phyloP scores from a whole-genome alignment of 768 basidiomycete genomes.

The Suillus paluster region DNA sequence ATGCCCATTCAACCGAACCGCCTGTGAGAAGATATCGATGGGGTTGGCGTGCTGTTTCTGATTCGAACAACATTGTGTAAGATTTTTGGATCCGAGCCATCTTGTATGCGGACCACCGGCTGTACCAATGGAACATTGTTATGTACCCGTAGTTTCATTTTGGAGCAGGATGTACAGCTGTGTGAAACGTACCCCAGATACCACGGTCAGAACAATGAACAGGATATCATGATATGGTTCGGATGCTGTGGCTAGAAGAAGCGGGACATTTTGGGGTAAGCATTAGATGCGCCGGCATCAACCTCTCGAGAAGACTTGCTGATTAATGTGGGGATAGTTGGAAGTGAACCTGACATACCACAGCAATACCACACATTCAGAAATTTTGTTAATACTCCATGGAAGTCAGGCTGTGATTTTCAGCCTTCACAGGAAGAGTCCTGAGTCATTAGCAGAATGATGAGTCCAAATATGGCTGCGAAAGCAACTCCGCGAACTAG shows the following conservation, averaged over 20 bases:
- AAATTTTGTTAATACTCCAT: too few relatives aligned
- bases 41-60: background rate
- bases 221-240: background rate
- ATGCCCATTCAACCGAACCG: slow-evolving; percentile 22
- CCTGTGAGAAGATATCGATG: background rate
- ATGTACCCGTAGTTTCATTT: background rate
- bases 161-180: background rate
- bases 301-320: background rate
- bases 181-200: background rate
- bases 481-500: too few relatives aligned
- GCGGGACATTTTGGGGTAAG: background rate
- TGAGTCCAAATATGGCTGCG: too few relatives aligned
- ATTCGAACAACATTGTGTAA: background rate
- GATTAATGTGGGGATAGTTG: background rate
- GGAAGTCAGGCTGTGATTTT: background rate
- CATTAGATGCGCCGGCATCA: too few relatives aligned
- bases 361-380: too few relatives aligned
- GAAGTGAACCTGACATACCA: background rate
- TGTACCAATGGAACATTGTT: background rate
- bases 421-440: too few relatives aligned
- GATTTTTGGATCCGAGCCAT: background rate
- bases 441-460: too few relatives aligned
- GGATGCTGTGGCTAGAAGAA: background rate
- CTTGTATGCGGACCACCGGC: background rate
- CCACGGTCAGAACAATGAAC: background rate